Evolutionary conservation across 371 early-diverging fungal species (phyloP).

Genomic region (Gilbertella persicaria): DNA sequence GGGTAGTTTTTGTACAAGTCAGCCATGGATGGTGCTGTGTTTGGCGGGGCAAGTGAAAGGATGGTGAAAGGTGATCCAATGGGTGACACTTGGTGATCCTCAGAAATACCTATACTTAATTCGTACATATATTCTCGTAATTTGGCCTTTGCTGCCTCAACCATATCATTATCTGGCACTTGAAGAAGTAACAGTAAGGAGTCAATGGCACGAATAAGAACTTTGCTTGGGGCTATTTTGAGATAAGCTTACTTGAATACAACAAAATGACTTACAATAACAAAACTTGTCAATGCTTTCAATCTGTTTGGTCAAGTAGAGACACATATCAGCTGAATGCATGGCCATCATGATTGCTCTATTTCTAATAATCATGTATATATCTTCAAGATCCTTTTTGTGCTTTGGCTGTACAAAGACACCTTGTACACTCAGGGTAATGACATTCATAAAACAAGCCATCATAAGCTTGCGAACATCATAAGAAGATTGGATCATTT

Average conservation of each 20-base stretch:
- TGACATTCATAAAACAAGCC: not conserved
- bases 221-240: too few relatives aligned
- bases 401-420: not conserved
- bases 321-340: constrained; percentile 2
- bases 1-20: constrained; percentile 9
- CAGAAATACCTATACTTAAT: too few relatives aligned
- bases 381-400: not conserved
- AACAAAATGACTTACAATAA: constrained; percentile 1
- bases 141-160: too few relatives aligned
- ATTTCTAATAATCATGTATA: not conserved
- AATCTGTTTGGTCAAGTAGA: constrained; percentile 1
- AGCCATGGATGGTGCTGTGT: not conserved
- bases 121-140: too few relatives aligned
- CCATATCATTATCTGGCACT: too few relatives aligned
- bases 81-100: too few relatives aligned
- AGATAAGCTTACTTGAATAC: not conserved
- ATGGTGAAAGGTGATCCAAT: not conserved
- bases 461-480: constrained; percentile 1
- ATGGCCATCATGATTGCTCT: constrained; percentile 2
- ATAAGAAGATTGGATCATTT: not conserved
- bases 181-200: too few relatives aligned
- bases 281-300: not conserved
- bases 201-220: too few relatives aligned
- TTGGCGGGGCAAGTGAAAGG: not conserved
- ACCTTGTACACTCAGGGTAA: not conserved